Evolutionary conservation across 1,284 basidiomycete genomes (phyloP).

Genomic region (Apiotrichum veenhuisii): DNA sequence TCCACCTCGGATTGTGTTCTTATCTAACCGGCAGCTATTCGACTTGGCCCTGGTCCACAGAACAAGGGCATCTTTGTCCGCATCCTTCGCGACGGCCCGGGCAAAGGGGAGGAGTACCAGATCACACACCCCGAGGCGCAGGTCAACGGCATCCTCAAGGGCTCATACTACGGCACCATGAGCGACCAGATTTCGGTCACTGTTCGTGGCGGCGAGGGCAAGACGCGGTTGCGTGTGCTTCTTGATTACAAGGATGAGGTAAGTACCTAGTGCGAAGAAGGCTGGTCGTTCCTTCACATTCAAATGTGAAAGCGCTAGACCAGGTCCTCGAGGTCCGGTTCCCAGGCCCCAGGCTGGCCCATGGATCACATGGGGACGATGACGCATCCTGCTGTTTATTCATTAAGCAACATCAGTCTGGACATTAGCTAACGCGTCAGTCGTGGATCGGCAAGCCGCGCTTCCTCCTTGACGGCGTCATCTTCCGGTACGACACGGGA

Average conservation of each 20-base stretch:
- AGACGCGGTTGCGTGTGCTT: conserved; percentile 66
- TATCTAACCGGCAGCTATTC: conserved; percentile 54
- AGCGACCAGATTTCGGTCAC: conserved; percentile 69
- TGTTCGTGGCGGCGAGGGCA: conserved; percentile 64
- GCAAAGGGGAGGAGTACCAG: conserved; percentile 76
- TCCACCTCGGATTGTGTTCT: neutral
- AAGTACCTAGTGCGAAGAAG: neutral
- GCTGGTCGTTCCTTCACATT: too few species aligned
- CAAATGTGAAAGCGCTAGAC: too few species aligned
- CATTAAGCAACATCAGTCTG: too few species aligned
- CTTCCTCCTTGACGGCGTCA: conserved; percentile 82
- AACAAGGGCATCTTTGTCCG: conserved; percentile 87
- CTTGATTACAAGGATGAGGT: conserved; percentile 97
- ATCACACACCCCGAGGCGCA: conserved; percentile 84
- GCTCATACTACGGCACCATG: conserved; percentile 70
- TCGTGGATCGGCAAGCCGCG: conserved; percentile 89
- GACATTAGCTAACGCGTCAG: conserved; percentile 47
- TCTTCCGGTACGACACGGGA: conserved; percentile 64
- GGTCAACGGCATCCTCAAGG: conserved; percentile 84
- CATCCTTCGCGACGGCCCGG: conserved; percentile 65
- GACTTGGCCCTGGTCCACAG: conserved; percentile 72
- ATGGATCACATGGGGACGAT: too few species aligned
- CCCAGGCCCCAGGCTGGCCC: too few species aligned
- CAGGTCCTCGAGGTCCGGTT: too few species aligned
- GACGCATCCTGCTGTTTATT: too few species aligned